Conservation (phyloP, 2,329 filamentous ascomycete genomes). For the Pseudocercospora vitis region DNA sequence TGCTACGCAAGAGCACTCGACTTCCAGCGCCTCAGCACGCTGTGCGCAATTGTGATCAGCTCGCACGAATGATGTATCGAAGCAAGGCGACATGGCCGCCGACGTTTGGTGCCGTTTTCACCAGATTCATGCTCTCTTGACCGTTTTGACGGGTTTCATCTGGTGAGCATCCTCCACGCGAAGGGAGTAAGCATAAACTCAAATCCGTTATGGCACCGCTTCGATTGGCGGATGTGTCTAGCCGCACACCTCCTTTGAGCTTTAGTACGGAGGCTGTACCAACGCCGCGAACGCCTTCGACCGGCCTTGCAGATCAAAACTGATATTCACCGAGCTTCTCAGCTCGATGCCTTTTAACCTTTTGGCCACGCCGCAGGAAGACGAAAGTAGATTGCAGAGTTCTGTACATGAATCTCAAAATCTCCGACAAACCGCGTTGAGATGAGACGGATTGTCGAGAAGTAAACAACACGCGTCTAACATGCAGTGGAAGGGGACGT, state of each 20-base stretch:
- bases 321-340: neutral
- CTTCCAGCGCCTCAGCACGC: no score
- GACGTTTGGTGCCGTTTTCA: constrained; percentile 6
- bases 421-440: neutral
- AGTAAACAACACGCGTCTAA: neutral
- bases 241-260: neutral
- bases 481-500: neutral
- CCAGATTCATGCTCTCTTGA: neutral
- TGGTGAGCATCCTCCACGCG: neutral
- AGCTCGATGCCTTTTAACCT: neutral
- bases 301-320: neutral
- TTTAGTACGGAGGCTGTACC: constrained; percentile 4
- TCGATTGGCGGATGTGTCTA: neutral
- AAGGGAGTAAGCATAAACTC: constrained; percentile 3
- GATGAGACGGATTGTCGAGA: neutral
- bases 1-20: no score
- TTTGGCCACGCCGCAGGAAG: neutral
- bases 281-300: neutral
- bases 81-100: no score
- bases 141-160: constrained; percentile 2
- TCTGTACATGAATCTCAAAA: no score
- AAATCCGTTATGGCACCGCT: neutral
- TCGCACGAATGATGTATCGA: no score
- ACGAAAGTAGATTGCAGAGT: no score
- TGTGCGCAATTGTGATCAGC: no score